Percentiles rank a stretch among this genome's conserved stretches.
These are phyloP conservation scores for Suillus weaverae DNA, from an alignment of 768 basidiomycete species.

Conservation along the genomic window DNA sequence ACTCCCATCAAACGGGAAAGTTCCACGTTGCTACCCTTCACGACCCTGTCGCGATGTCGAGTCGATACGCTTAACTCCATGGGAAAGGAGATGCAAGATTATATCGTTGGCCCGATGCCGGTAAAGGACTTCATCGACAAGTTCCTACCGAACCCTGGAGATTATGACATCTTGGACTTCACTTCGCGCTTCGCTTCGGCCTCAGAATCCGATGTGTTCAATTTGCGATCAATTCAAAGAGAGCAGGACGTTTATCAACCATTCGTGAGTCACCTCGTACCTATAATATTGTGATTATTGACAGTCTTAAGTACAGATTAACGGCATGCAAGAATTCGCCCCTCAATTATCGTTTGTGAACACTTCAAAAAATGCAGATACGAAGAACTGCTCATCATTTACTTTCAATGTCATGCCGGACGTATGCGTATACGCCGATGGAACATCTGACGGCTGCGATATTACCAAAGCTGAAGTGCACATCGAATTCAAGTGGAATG, in stretches of 20 bases:
- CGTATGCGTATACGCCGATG: conserved; percentile 4
- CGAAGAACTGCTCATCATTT: not conserved
- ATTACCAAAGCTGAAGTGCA: not conserved
- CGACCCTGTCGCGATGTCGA: conserved; percentile 1
- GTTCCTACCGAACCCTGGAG: conserved; percentile 7
- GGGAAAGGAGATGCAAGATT: conserved; percentile 2
- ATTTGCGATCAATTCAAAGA: not conserved
- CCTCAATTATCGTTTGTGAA: conserved; percentile 3
- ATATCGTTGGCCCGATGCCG: conserved; percentile 11
- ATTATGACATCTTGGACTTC: not conserved
- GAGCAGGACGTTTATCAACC: not conserved
- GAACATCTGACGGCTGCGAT: not conserved
- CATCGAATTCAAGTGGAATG: conserved; percentile 12
- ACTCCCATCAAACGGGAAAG: not conserved
- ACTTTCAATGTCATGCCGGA: conserved; percentile 10
- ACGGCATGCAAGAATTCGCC: conserved; percentile 2
- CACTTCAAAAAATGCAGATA: not conserved
- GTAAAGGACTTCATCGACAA: conserved; percentile 4
- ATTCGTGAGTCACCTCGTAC: not conserved
- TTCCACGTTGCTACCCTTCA: conserved; percentile 1
- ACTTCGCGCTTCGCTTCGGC: not conserved
- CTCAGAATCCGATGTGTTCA: not conserved
- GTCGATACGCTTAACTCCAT: conserved; percentile 1
- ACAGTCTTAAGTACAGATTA: not conserved
- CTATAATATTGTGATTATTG: not conserved